These are phyloP conservation scores for Euphorbia pulcherrima DNA, from an alignment of 345 rosid genomes.

Conservation along the genomic window DNA sequence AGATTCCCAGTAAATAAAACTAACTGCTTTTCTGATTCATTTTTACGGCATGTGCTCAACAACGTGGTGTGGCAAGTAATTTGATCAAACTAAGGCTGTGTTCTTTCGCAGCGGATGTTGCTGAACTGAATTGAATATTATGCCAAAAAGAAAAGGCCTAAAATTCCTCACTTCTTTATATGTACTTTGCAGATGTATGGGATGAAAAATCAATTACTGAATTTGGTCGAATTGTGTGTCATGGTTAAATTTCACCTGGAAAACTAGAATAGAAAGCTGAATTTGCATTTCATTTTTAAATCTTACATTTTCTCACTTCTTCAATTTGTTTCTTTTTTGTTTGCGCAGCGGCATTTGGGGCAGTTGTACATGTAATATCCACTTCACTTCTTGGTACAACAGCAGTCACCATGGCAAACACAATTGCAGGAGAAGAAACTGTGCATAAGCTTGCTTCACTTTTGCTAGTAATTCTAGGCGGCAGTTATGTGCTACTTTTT, in stretches of 20 bases:
- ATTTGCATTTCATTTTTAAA: background rate
- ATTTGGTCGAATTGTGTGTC: too few relatives aligned
- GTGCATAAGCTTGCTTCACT: constrained; percentile 98
- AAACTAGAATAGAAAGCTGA: background rate
- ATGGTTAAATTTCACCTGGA: background rate
- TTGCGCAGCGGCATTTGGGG: constrained; percentile 92
- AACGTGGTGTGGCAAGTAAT: background rate
- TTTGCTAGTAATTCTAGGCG: constrained; percentile 87
- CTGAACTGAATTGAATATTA: too few relatives aligned
- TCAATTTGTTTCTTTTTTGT: constrained; percentile 4
- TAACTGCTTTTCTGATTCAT: background rate
- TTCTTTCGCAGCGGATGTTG: too few relatives aligned
- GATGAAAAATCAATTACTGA: background rate
- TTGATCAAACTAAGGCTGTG: background rate
- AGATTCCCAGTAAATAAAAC: background rate
- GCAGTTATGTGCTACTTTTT: constrained; percentile 79
- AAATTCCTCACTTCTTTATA: background rate
- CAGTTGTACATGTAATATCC: constrained; percentile 88
- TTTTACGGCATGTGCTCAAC: too few relatives aligned
- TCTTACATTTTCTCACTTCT: background rate
- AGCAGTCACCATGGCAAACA: constrained; percentile 92
- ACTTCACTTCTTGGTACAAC: constrained; percentile 94
- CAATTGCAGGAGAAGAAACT: constrained; percentile 98
- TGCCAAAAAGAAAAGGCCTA: too few relatives aligned
- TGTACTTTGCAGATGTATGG: too few relatives aligned